Conservation (phyloP, 2,329 filamentous ascomycete species). For the Penicillium concentricum region DNA sequence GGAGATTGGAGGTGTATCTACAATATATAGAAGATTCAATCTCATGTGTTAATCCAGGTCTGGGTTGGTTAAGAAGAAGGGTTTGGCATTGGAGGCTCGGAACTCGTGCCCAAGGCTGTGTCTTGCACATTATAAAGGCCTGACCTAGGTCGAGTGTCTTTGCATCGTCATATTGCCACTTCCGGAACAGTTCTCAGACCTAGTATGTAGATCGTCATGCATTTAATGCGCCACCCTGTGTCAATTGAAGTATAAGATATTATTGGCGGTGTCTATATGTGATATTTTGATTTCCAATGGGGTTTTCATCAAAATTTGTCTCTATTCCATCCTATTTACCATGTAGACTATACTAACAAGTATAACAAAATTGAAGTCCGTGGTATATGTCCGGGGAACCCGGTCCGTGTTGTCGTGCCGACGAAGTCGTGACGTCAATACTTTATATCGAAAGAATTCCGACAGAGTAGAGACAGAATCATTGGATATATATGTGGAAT, state of each 20-base stretch:
- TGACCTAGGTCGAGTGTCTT: neutral
- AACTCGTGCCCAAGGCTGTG: neutral
- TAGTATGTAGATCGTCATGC: constrained; percentile 6
- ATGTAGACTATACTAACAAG: neutral
- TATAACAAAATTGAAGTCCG: neutral
- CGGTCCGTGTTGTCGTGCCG: neutral
- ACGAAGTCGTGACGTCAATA: constrained; percentile 21
- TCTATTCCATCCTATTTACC: too few relatives aligned
- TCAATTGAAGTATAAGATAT: neutral
- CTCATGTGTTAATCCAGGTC: neutral
- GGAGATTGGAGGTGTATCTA: neutral
- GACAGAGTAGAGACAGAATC: neutral
- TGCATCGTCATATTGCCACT: constrained; percentile 14
- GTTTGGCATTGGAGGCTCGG: neutral
- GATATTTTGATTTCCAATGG: too few relatives aligned
- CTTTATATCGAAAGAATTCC: neutral
- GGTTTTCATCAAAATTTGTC: neutral
- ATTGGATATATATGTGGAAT: neutral
- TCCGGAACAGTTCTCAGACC: neutral
- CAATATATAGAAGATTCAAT: neutral
- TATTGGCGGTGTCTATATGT: too few relatives aligned
- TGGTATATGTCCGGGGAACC: neutral
- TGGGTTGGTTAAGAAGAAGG: neutral
- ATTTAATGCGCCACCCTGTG: neutral
- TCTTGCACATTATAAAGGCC: neutral